Evolutionary conservation across 2,329 filamentous ascomycete genomes (phyloP).

Genomic region (Penicillium sp.): DNA sequence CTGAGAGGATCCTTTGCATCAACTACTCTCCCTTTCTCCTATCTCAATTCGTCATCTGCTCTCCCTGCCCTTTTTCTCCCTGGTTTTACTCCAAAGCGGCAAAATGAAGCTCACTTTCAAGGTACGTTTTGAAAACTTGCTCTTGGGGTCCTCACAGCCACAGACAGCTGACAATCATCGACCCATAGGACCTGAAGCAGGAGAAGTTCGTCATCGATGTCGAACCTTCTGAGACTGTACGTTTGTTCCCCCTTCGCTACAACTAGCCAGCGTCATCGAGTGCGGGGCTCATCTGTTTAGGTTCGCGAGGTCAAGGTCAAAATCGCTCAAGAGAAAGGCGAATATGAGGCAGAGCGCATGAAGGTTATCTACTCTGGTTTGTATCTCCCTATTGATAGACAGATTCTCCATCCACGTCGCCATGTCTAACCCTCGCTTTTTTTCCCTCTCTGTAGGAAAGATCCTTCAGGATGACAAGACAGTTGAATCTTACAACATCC

Average conservation of each 20-base stretch:
- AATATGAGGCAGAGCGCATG: conserved; percentile 81
- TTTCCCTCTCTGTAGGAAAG: conserved; percentile 64
- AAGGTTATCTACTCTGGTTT: conserved; percentile 98
- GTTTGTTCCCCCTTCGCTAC: conserved; percentile 31
- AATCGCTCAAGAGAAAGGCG: conserved; percentile 82
- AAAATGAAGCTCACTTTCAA: conserved; percentile 72
- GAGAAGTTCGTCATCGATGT: conserved; percentile 97
- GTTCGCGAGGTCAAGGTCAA: conserved; percentile 89
- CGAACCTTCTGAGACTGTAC: conserved; percentile 86
- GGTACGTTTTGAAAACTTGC: conserved; percentile 41
- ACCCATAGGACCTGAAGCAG: conserved; percentile 84
- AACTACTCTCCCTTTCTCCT: not conserved
- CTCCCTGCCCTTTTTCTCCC: conserved; percentile 22
- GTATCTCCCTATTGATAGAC: conserved; percentile 26
- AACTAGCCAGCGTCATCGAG: conserved; percentile 17
- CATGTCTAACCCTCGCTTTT: conserved; percentile 6
- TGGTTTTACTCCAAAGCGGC: conserved; percentile 36
- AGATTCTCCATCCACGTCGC: not conserved
- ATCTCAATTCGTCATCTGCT: conserved; percentile 8
- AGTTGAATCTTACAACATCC: conserved; percentile 94
- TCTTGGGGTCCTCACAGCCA: conserved; percentile 20
- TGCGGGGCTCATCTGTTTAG: conserved; percentile 51
- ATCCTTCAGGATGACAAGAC: conserved; percentile 98
- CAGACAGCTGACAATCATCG: conserved; percentile 18
- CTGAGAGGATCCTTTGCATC: conserved; percentile 9